phyloP scores from a whole-genome alignment of 768 basidiomycete species.

The Tephrocybe sp. region DNA sequence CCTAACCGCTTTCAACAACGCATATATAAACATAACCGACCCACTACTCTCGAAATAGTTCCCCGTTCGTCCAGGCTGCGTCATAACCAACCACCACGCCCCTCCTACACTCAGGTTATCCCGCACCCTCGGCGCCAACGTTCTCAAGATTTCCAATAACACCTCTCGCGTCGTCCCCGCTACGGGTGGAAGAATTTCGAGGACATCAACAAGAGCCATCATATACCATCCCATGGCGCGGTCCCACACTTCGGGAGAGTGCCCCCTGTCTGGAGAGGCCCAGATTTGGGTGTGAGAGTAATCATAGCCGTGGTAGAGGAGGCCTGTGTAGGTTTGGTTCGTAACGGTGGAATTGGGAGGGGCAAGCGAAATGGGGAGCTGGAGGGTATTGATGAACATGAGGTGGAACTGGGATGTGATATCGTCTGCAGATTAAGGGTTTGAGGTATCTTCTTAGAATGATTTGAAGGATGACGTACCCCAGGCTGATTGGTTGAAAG shows the following conservation, averaged over 20 bases:
- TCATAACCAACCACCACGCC: conserved; percentile 55
- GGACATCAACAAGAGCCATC: conserved; percentile 48
- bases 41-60: conserved; percentile 55
- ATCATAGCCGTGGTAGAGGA: conserved; percentile 53
- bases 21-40: conserved; percentile 46
- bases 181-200: conserved; percentile 34
- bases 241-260: conserved; percentile 50
- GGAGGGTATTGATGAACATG: conserved; percentile 43
- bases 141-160: conserved; percentile 33
- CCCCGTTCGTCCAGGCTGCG: conserved; percentile 40
- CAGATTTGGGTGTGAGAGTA: conserved; percentile 41
- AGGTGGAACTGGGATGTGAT: conserved; percentile 41
- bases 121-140: conserved; percentile 33
- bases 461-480: conserved; percentile 24
- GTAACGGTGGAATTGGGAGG: too few species aligned
- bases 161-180: conserved; percentile 21
- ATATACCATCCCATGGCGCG: conserved; percentile 48
- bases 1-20: conserved; percentile 45
- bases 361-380: conserved; percentile 34
- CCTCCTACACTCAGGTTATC: conserved; percentile 35
- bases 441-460: background rate
- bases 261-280: conserved; percentile 45
- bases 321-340: too few species aligned
- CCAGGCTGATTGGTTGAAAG: conserved; percentile 37
- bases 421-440: conserved; percentile 27